These are phyloP conservation scores for Pascua guehoae DNA, from an alignment of 1,284 basidiomycete species.

Conservation along the genomic window DNA sequence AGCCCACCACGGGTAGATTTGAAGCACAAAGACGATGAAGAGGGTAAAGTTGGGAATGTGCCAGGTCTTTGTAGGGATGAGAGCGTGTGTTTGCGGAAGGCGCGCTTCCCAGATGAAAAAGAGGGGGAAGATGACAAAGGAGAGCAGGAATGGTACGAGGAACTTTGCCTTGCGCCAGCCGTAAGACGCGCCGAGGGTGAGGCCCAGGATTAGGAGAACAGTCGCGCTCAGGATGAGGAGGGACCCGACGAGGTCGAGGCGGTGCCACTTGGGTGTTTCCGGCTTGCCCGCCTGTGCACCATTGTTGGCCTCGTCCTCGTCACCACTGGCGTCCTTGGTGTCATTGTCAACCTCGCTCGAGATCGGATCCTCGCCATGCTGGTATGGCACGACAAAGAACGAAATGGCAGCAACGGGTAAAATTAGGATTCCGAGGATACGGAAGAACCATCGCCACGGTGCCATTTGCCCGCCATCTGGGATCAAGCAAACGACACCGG, in stretches of 20 bases:
- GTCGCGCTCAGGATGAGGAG: slow-evolving; percentile 35
- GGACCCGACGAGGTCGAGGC: slow-evolving; percentile 39
- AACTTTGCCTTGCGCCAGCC: slow-evolving; percentile 41
- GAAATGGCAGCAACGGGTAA: slow-evolving; percentile 27
- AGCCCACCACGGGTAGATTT: slow-evolving; percentile 41
- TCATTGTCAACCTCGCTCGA: neutral
- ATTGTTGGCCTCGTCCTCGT: neutral
- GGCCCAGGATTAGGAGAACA: slow-evolving; percentile 42
- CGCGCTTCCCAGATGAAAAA: slow-evolving; percentile 36
- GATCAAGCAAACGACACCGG: slow-evolving; percentile 45
- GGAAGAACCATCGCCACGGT: slow-evolving; percentile 42
- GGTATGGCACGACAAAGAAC: slow-evolving; percentile 26
- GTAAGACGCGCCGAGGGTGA: slow-evolving; percentile 41
- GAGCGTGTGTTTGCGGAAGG: slow-evolving; percentile 32
- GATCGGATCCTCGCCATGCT: slow-evolving; percentile 16
- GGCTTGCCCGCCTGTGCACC: neutral
- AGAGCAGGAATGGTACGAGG: slow-evolving; percentile 45
- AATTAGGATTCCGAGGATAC: slow-evolving; percentile 25
- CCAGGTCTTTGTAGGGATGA: slow-evolving; percentile 41
- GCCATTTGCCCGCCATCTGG: slow-evolving; percentile 40
- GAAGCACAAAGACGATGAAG: slow-evolving; percentile 33
- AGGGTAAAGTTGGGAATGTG: slow-evolving; percentile 41
- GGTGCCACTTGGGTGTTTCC: slow-evolving; percentile 25
- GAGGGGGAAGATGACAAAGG: slow-evolving; percentile 31
- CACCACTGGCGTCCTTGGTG: neutral